phyloP scores from a whole-genome alignment of 495 filamentous ascomycete species.

The Evernia prunastri region DNA sequence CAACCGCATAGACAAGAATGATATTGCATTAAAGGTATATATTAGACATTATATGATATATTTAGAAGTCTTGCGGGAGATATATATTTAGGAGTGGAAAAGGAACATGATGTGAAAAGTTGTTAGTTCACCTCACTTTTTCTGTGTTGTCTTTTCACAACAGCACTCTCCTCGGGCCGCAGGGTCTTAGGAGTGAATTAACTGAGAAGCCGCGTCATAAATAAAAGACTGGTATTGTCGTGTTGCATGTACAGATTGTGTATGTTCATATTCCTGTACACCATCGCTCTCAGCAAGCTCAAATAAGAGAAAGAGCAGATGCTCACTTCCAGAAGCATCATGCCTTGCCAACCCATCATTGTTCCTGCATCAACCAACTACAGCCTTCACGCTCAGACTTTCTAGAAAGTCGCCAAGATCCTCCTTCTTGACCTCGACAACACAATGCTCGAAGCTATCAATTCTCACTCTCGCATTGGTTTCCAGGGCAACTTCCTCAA shows the following conservation, averaged over 20 bases:
- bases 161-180: not conserved
- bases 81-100: not conserved
- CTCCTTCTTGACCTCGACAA: conserved; percentile 94
- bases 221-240: not conserved
- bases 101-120: not conserved
- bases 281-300: not conserved
- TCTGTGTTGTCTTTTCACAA: not conserved
- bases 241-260: not conserved
- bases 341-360: not conserved
- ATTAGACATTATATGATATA: not conserved
- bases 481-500: conserved; percentile 89
- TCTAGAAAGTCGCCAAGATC: conserved; percentile 89
- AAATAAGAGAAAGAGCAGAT: not conserved
- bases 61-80: not conserved
- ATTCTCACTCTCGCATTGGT: conserved; percentile 86
- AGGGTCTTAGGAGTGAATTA: not conserved
- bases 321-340: conserved; percentile 12
- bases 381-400: conserved; percentile 81
- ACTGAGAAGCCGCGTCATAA: not conserved
- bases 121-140: not conserved
- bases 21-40: not conserved
- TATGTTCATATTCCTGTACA: conserved; percentile 7
- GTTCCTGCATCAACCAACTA: conserved; percentile 57
- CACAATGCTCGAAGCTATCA: conserved; percentile 95
- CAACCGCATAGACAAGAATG: not conserved